These are phyloP conservation scores for Aspergillus cavernicola DNA, from an alignment of 495 filamentous ascomycete genomes.

Conservation along the genomic window DNA sequence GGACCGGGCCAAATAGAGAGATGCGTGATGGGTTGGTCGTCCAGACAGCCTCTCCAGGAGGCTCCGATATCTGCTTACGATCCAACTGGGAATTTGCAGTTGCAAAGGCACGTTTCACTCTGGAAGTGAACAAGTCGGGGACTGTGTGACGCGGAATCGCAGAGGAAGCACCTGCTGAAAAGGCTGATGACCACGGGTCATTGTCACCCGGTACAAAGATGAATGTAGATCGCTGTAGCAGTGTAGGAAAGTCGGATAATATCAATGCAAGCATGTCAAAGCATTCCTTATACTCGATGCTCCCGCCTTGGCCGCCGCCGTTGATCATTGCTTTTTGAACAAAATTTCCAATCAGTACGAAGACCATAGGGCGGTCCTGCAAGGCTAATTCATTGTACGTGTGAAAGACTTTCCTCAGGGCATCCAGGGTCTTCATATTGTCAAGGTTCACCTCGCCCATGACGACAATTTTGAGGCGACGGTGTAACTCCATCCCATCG, in stretches of 20 bases:
- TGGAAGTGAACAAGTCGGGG: constrained; percentile 82
- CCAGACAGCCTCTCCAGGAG: constrained; percentile 73
- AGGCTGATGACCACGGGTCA: constrained; percentile 88
- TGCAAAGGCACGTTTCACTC: constrained; percentile 75
- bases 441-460: constrained; percentile 84
- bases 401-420: constrained; percentile 69
- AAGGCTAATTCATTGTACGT: constrained; percentile 53
- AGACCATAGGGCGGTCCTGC: constrained; percentile 63
- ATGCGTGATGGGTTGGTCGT: constrained; percentile 80
- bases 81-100: constrained; percentile 65
- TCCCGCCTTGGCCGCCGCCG: constrained; percentile 61
- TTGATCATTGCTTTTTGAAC: constrained; percentile 64
- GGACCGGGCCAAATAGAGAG: constrained; percentile 75
- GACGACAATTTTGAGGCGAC: constrained; percentile 58
- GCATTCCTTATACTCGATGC: constrained; percentile 91
- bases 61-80: constrained; percentile 35
- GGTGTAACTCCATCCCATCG: constrained; percentile 26
- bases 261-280: constrained; percentile 82
- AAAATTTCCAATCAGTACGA: constrained; percentile 85
- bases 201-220: constrained; percentile 94
- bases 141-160: constrained; percentile 68
- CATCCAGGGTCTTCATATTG: constrained; percentile 68
- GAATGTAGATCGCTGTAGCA: constrained; percentile 77
- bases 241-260: constrained; percentile 77
- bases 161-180: constrained; percentile 75